Conservation (phyloP, 768 basidiomycete species). For the Rhodosporidiobolus sp. region DNA sequence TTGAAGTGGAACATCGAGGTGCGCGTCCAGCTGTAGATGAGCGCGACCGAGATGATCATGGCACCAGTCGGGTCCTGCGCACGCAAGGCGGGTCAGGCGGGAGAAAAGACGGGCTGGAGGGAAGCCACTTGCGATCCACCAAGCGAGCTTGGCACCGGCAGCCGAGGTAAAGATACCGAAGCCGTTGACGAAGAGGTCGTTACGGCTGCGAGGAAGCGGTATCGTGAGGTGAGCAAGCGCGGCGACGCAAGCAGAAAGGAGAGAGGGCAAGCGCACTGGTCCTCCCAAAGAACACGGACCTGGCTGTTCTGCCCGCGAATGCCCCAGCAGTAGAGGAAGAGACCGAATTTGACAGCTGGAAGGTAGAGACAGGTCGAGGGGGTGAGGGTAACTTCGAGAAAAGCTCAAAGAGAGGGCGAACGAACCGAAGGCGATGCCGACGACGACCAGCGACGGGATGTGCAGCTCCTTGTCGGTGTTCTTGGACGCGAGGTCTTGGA, state of each 20-base stretch:
- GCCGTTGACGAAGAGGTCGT: conserved; percentile 26
- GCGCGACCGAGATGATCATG: conserved; percentile 56
- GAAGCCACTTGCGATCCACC: not conserved
- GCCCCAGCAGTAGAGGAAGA: conserved; percentile 82
- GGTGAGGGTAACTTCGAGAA: not conserved
- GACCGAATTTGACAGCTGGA: conserved; percentile 59
- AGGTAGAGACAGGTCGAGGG: not conserved
- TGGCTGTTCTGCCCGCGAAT: conserved; percentile 79
- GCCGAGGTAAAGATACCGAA: conserved; percentile 21
- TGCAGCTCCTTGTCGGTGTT: conserved; percentile 65
- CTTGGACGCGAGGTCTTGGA: conserved; percentile 61
- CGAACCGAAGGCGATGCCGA: conserved; percentile 73
- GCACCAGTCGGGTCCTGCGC: conserved; percentile 47
- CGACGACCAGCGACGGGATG: conserved; percentile 75
- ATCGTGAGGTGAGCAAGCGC: no score
- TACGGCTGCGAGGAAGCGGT: conserved; percentile 1
- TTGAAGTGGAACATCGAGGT: conserved; percentile 80
- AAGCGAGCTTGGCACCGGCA: not conserved
- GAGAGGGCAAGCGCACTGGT: conserved; percentile 78
- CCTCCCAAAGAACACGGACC: conserved; percentile 90
- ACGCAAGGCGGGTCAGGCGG: not conserved
- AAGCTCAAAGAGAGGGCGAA: conserved; percentile 11
- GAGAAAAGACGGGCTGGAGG: no score
- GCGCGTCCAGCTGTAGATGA: conserved; percentile 64
- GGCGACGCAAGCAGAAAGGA: not conserved